A percentile compares a stretch with the other conserved stretches of the same genome.
phyloP scores from a whole-genome alignment of 768 basidiomycete species.

The Hemileccinum impolitum region DNA sequence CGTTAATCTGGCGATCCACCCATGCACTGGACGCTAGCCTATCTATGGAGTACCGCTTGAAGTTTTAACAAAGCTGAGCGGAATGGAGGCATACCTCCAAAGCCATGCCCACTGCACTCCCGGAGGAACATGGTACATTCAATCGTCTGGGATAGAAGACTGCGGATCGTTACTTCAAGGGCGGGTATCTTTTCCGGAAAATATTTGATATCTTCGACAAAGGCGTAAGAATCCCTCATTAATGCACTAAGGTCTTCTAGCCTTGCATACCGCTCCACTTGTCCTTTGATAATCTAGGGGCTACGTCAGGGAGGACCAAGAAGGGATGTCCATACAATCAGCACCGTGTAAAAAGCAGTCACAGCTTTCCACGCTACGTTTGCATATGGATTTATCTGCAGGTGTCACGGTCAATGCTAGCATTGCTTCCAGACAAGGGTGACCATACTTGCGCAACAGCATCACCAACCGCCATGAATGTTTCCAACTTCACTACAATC shows the following conservation, averaged over 20 bases:
- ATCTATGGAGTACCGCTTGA: constrained; percentile 10
- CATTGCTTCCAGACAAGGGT: not conserved
- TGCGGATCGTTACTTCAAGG: constrained; percentile 27
- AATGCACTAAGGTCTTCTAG: constrained; percentile 25
- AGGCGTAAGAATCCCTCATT: constrained; percentile 33
- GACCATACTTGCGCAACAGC: constrained; percentile 18
- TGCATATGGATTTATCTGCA: constrained; percentile 25
- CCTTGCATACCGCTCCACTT: constrained; percentile 24
- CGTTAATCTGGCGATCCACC: constrained; percentile 19
- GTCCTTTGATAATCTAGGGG: constrained; percentile 26
- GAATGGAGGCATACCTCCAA: constrained; percentile 25
- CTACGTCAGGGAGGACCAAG: constrained; percentile 6
- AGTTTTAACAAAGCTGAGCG: not conserved
- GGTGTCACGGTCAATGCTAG: not conserved
- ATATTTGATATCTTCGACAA: constrained; percentile 28
- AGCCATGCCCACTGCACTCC: constrained; percentile 35
- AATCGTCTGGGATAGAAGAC: constrained; percentile 31
- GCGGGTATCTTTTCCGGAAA: constrained; percentile 27
- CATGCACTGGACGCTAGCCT: constrained; percentile 14
- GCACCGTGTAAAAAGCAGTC: constrained; percentile 28
- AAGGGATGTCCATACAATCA: not conserved
- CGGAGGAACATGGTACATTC: constrained; percentile 37
- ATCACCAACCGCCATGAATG: constrained; percentile 23
- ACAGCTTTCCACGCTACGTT: constrained; percentile 28
- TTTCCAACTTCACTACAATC: constrained; percentile 23